Percentiles rank a stretch among this genome's conserved stretches.
phyloP scores from a whole-genome alignment of 768 basidiomycete genomes.

The Ramaria sp. region DNA sequence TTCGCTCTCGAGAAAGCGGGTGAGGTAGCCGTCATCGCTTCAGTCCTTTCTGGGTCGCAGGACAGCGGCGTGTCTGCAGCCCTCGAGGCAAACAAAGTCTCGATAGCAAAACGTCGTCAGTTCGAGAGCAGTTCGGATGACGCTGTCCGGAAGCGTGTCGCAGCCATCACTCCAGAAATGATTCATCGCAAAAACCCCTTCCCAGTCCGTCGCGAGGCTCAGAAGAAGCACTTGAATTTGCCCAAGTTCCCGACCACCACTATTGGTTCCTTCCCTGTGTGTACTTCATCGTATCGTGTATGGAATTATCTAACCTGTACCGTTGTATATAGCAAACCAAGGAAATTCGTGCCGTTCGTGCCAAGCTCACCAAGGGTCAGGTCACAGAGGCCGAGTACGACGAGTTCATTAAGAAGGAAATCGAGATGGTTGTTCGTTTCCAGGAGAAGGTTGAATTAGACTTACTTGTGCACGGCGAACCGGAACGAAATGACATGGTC shows the following conservation, averaged over 20 bases:
- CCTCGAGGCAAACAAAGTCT: slow-evolving; percentile 79
- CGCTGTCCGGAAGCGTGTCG: slow-evolving; percentile 89
- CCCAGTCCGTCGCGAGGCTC: slow-evolving; percentile 75
- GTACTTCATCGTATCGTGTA: slow-evolving; percentile 15
- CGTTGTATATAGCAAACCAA: slow-evolving; percentile 73
- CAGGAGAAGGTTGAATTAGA: slow-evolving; percentile 96
- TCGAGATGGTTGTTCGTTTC: slow-evolving; percentile 87
- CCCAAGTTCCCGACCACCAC: slow-evolving; percentile 99
- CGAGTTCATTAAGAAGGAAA: slow-evolving; percentile 96
- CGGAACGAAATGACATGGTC: slow-evolving; percentile 99
- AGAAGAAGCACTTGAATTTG: slow-evolving; percentile 79
- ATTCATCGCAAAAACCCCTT: slow-evolving; percentile 87
- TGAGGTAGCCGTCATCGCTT: slow-evolving; percentile 83
- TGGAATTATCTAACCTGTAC: slow-evolving; percentile 10
- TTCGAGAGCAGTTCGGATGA: slow-evolving; percentile 93
- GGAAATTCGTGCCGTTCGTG: slow-evolving; percentile 95
- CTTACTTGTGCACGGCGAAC: slow-evolving; percentile 96
- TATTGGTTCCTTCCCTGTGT: slow-evolving; percentile 93
- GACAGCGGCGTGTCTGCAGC: slow-evolving; percentile 57
- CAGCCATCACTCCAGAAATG: slow-evolving; percentile 77
- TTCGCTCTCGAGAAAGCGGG: slow-evolving; percentile 93
- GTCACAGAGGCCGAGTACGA: slow-evolving; percentile 83
- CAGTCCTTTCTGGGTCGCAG: slow-evolving; percentile 77
- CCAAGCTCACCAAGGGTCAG: slow-evolving; percentile 88
- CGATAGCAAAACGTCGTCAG: slow-evolving; percentile 88